Evolutionary conservation across 768 basidiomycete species (phyloP), one percentile per base, ranked within the genome.

Genomic region (Suillus luteus): DNA sequence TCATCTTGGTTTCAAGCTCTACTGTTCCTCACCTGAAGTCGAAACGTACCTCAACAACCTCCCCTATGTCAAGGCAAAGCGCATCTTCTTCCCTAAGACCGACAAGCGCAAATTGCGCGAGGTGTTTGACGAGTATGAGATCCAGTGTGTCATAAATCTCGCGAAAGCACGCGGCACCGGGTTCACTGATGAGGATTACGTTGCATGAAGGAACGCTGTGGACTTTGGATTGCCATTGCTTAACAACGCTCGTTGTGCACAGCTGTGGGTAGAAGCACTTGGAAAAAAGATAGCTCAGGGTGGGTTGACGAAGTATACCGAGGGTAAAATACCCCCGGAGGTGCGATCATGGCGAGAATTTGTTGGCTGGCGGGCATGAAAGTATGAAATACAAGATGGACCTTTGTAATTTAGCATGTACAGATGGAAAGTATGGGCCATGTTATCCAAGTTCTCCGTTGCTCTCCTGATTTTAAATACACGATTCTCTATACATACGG

Each of bases 71-170:
- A 77, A 79, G 14, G 92, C 87, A 61, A 91, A 94, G 81, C 89
- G 90, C 64, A 98, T 99, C 71, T 87, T 95, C 79, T 96, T 99
- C 89, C 97, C 97, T 5, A 91, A 91, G 58, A 89, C 92, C 66
- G 97, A 99, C 79, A 99, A 99, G 83, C 85, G 97, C 55, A 95
- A 93, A 76, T 82, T 99, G 17, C 90, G 93, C 41, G 90, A 95
- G 74, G 96, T 96, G 14, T 96, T 93, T 66, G 92, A 94, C 75
- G 92, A 96, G 76, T 91, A 90, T 75, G 93, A 98, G 68, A 96
- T 99, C 69, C 91, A 95, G 71, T 90, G 88, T 55, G 97, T 99
- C 49, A 87, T 99, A 78, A 98, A 99, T 79, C 83, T 99, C 59
- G 90, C 96, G 12, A 86, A 89, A 70, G 79, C 85, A 61, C 88